Percentiles rank a stretch among this genome's conserved stretches.
phyloP scores from a whole-genome alignment of 2,329 filamentous ascomycete species.

The Hansfordia pulvinata region DNA sequence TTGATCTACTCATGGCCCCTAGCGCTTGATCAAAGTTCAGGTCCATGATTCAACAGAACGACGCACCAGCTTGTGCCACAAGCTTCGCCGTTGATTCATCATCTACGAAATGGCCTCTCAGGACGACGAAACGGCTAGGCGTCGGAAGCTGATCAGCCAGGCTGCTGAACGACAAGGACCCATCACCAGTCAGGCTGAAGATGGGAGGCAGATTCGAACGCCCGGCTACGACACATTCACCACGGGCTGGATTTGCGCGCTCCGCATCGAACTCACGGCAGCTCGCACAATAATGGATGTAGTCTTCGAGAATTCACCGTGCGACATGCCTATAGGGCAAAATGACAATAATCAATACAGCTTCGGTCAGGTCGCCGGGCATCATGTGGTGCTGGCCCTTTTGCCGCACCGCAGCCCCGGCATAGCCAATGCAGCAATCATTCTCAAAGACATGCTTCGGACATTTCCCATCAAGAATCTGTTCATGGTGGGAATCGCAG shows the following conservation, averaged over 20 bases:
- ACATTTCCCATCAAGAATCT: neutral
- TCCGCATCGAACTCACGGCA: neutral
- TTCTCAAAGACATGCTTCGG: neutral
- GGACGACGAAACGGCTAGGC: too few relatives aligned
- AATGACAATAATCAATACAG: neutral
- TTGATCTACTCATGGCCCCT: too few relatives aligned
- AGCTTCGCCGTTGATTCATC: too few relatives aligned
- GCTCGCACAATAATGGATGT: neutral
- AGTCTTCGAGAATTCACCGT: neutral
- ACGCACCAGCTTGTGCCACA: too few relatives aligned
- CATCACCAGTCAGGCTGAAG: too few relatives aligned
- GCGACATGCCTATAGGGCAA: neutral
- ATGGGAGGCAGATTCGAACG: too few relatives aligned
- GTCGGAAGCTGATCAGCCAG: too few relatives aligned
- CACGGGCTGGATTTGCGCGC: neutral
- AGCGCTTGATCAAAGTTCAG: too few relatives aligned
- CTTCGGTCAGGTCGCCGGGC: neutral
- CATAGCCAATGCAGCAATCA: neutral
- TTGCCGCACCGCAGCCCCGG: neutral
- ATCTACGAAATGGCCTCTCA: too few relatives aligned
- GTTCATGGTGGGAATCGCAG: slow-evolving; percentile 8
- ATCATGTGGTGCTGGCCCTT: neutral
- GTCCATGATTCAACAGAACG: too few relatives aligned
- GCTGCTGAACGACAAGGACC: too few relatives aligned
- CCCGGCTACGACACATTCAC: too few relatives aligned